phyloP scores from a whole-genome alignment of 495 filamentous ascomycete genomes.

The Aspergillus avenaceus region DNA sequence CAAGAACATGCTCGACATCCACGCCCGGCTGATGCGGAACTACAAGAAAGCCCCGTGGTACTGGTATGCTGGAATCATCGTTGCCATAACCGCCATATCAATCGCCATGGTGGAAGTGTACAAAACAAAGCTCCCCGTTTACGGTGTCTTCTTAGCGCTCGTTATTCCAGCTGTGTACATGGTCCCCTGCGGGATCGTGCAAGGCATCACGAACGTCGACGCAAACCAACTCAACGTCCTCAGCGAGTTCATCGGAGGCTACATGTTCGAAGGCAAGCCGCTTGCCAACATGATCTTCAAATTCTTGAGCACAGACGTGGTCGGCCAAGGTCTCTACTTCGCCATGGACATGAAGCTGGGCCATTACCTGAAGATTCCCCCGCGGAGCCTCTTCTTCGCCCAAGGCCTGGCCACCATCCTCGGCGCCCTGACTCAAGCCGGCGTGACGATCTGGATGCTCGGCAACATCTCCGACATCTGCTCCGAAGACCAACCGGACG shows the following conservation, averaged over 20 bases:
- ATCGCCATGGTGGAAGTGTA: conserved; percentile 82
- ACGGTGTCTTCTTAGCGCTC: conserved; percentile 72
- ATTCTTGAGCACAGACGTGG: background rate
- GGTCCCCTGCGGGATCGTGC: conserved; percentile 81
- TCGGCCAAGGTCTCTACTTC: conserved; percentile 19
- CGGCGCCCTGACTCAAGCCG: conserved; percentile 34
- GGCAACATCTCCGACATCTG: conserved; percentile 37
- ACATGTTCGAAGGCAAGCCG: conserved; percentile 22
- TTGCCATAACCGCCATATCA: conserved; percentile 68
- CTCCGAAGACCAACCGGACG: conserved; percentile 22
- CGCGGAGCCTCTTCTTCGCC: conserved; percentile 32
- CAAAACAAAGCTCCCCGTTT: conserved; percentile 75
- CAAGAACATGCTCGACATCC: conserved; percentile 56
- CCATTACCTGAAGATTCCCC: conserved; percentile 40
- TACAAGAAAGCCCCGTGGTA: conserved; percentile 74
- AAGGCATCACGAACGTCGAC: conserved; percentile 84
- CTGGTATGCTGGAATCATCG: conserved; percentile 74
- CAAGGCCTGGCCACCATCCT: conserved; percentile 38
- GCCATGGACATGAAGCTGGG: conserved; percentile 41
- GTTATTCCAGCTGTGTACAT: conserved; percentile 71
- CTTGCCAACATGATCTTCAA: conserved; percentile 34
- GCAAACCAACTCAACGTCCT: conserved; percentile 50
- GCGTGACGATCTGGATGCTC: conserved; percentile 40
- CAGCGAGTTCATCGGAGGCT: conserved; percentile 26
- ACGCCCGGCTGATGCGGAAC: conserved; percentile 70